A percentile compares a stretch with the other conserved stretches of the same genome.
These are phyloP conservation scores for Albizia julibrissin DNA, from an alignment of 306 rosid genomes.

Conservation along the genomic window DNA sequence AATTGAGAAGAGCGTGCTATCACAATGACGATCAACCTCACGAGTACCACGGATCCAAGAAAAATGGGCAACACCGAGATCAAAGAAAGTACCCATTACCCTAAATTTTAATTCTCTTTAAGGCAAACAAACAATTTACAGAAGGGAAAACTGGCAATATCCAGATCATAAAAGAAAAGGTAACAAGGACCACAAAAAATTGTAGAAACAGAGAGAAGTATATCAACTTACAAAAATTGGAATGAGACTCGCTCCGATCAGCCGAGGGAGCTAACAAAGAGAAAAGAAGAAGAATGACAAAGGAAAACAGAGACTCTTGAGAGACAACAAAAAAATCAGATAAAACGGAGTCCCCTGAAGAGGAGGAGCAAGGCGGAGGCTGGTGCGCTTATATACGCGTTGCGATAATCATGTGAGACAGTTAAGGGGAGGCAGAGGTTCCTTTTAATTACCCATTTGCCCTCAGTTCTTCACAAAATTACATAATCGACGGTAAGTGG, in stretches of 20 bases:
- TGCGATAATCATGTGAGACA: slow-evolving; percentile 27
- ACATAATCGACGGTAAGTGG: background rate
- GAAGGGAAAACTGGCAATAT: background rate
- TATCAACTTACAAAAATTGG: slow-evolving; percentile 37
- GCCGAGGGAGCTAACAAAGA: background rate
- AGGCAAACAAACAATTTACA: background rate
- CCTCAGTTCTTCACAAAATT: background rate
- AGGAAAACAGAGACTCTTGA: background rate
- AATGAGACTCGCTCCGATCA: slow-evolving; percentile 3
- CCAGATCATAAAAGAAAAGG: slow-evolving; percentile 3
- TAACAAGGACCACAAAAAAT: background rate
- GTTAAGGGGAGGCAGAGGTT: slow-evolving; percentile 41
- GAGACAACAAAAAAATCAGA: slow-evolving; percentile 21
- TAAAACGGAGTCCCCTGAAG: slow-evolving; percentile 24
- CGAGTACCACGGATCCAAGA: slow-evolving; percentile 28
- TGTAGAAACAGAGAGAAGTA: background rate
- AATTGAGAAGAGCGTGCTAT: slow-evolving; percentile 8
- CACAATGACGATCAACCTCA: background rate
- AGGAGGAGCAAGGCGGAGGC: slow-evolving; percentile 29
- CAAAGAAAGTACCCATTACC: slow-evolving; percentile 26
- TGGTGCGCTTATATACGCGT: slow-evolving; percentile 24
- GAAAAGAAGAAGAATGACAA: background rate
- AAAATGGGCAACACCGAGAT: slow-evolving; percentile 27
- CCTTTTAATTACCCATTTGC: background rate
- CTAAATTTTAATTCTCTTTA: background rate